A percentile compares a stretch with the other conserved stretches of the same genome.
phyloP scores from a whole-genome alignment of 306 rosid species.

The Cyclanthera cordifolia region DNA sequence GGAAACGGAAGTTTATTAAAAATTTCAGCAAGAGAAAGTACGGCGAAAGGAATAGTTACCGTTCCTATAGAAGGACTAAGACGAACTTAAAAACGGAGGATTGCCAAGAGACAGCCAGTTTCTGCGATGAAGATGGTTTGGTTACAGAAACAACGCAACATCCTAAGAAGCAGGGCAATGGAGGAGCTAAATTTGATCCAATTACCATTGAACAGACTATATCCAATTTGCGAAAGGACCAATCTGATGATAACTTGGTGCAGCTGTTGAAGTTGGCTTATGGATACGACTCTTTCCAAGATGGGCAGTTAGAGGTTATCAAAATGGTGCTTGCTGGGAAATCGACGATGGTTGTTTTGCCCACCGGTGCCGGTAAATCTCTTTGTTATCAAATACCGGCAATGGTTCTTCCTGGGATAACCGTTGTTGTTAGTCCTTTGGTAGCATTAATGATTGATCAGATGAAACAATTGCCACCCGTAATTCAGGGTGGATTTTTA shows the following conservation, averaged over 20 bases:
- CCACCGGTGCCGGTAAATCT: slow-evolving; percentile 91
- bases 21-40: slow-evolving; percentile 27
- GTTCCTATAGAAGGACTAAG: slow-evolving; percentile 28
- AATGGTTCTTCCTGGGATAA: slow-evolving; percentile 63
- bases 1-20: slow-evolving; percentile 41
- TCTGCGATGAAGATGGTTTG: slow-evolving; percentile 31
- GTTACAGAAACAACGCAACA: slow-evolving; percentile 19
- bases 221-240: slow-evolving; percentile 29
- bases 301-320: slow-evolving; percentile 75
- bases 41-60: slow-evolving; percentile 22
- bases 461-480: slow-evolving; percentile 61
- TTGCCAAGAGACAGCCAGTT: slow-evolving; percentile 17
- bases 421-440: slow-evolving; percentile 80
- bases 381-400: slow-evolving; percentile 86
- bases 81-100: slow-evolving; percentile 19
- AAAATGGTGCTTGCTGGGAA: slow-evolving; percentile 60
- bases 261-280: slow-evolving; percentile 42
- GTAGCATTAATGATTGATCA: slow-evolving; percentile 92
- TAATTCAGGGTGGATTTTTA: slow-evolving; percentile 61
- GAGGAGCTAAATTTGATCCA: slow-evolving; percentile 24
- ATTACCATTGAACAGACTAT: slow-evolving; percentile 32
- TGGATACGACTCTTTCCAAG: slow-evolving; percentile 65
- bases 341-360: slow-evolving; percentile 72
- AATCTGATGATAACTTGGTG: slow-evolving; percentile 59
- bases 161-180: slow-evolving; percentile 24